Evolutionary conservation across 139 green algal species (phyloP).

Genomic region (Klebsormidium nitens): DNA sequence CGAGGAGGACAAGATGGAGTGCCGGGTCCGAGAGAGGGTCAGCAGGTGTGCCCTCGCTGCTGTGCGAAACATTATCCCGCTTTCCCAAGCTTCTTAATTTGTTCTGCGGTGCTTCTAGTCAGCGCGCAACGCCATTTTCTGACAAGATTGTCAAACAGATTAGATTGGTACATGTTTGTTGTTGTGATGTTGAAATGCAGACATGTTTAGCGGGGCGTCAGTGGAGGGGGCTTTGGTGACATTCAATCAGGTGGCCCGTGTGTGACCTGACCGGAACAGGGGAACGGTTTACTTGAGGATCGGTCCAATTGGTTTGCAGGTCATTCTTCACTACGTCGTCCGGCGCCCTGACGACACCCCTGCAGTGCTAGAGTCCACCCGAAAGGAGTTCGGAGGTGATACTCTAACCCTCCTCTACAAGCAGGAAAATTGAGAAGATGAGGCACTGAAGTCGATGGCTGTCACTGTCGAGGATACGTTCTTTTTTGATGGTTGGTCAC

Average conservation of each 20-base stretch:
- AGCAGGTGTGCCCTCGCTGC: neutral
- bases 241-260: neutral
- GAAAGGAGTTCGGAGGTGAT: constrained; percentile 10
- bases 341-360: neutral
- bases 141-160: too few relatives aligned
- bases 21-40: neutral
- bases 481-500: too few relatives aligned
- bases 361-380: constrained; percentile 12
- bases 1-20: neutral
- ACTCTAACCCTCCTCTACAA: neutral
- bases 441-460: too few relatives aligned
- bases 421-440: too few relatives aligned
- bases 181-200: too few relatives aligned
- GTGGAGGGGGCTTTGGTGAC: neutral
- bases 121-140: too few relatives aligned
- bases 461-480: too few relatives aligned
- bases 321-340: constrained; percentile 14
- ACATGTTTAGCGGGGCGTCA: neutral
- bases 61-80: neutral
- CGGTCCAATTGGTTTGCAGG: neutral
- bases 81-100: neutral
- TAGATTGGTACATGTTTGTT: too few relatives aligned
- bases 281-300: neutral
- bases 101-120: neutral
- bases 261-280: neutral